Conservation (phyloP, 352 stramenopile species). For the Halophytophthora batemanensis region DNA sequence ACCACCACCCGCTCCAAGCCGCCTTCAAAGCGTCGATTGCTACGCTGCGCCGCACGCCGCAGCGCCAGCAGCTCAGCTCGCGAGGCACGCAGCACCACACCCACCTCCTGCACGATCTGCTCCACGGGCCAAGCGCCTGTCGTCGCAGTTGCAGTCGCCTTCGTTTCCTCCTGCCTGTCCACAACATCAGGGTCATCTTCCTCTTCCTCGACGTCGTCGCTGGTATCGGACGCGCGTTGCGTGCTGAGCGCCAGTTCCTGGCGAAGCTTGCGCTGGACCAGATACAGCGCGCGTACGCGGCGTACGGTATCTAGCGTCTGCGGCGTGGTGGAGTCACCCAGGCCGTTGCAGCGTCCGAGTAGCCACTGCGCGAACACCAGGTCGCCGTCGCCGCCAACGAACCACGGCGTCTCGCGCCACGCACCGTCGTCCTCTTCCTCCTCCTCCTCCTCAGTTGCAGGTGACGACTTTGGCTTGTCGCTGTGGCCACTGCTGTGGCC, state of each 20-base stretch:
- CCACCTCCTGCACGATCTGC: slow-evolving; percentile 32
- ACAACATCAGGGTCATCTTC: slow-evolving; percentile 6
- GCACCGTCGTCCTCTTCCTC: slow-evolving; percentile 2
- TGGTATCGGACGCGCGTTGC: slow-evolving; percentile 9
- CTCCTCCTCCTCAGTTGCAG: slow-evolving; percentile 1
- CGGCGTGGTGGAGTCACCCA: slow-evolving; percentile 34
- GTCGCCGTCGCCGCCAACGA: slow-evolving; percentile 34
- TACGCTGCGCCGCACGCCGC: slow-evolving; percentile 17
- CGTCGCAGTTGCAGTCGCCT: slow-evolving; percentile 15
- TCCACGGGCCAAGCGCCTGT: slow-evolving; percentile 15
- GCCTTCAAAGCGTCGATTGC: slow-evolving; percentile 20
- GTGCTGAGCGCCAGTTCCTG: slow-evolving; percentile 31
- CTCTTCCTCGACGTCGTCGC: slow-evolving; percentile 10
- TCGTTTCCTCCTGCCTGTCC: background rate
- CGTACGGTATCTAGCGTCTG: slow-evolving; percentile 17
- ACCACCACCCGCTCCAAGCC: slow-evolving; percentile 38
- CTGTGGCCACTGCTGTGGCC: slow-evolving; percentile 16
- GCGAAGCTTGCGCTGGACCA: slow-evolving; percentile 44
- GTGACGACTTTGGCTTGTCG: slow-evolving; percentile 1
- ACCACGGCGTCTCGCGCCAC: slow-evolving; percentile 39
- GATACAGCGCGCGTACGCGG: slow-evolving; percentile 43
- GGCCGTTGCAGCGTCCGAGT: slow-evolving; percentile 45
- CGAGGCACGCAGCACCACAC: slow-evolving; percentile 25
- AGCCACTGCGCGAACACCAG: slow-evolving; percentile 57
- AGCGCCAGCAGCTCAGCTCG: slow-evolving; percentile 24